Evolutionary conservation across 371 early-diverging fungal genomes (phyloP).

Genomic region (Mucor irregularis): DNA sequence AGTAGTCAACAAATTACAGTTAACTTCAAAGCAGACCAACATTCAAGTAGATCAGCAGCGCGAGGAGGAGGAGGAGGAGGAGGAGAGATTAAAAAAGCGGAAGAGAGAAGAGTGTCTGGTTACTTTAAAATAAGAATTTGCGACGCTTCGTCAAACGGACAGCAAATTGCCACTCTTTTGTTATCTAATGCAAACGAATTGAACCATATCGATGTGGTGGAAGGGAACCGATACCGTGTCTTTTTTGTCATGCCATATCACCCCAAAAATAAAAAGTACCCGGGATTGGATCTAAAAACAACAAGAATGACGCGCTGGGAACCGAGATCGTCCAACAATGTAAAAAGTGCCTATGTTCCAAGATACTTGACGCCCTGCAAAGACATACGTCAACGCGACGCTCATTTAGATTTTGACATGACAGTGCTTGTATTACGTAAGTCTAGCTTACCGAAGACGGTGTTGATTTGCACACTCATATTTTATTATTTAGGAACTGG

Average conservation of each 20-base stretch:
- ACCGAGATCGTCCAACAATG: slow-evolving; percentile 21
- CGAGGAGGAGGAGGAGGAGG: not conserved
- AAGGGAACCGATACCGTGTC: slow-evolving; percentile 27
- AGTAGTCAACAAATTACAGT: not conserved
- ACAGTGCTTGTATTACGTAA: slow-evolving; percentile 59
- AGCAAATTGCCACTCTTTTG: slow-evolving; percentile 23
- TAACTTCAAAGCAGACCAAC: slow-evolving; percentile 10
- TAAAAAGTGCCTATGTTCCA: slow-evolving; percentile 39
- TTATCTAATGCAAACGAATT: slow-evolving; percentile 34
- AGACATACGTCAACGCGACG: slow-evolving; percentile 27
- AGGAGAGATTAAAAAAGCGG: slow-evolving; percentile 20
- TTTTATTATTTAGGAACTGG: slow-evolving; percentile 16
- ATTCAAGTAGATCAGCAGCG: slow-evolving; percentile 21
- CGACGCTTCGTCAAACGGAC: slow-evolving; percentile 30
- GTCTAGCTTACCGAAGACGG: not conserved
- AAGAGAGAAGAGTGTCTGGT: slow-evolving; percentile 44
- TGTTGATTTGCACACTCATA: not conserved
- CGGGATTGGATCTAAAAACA: slow-evolving; percentile 38
- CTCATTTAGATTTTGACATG: slow-evolving; percentile 56
- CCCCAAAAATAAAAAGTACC: slow-evolving; percentile 38
- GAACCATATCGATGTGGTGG: slow-evolving; percentile 30
- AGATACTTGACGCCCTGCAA: slow-evolving; percentile 42
- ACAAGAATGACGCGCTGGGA: slow-evolving; percentile 46
- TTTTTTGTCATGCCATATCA: slow-evolving; percentile 42
- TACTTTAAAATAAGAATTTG: slow-evolving; percentile 54